Percentiles rank a stretch among this genome's conserved stretches.
These are phyloP conservation scores for Solanum virginianum DNA, from an alignment of 257 asterid genomes.

Conservation along the genomic window DNA sequence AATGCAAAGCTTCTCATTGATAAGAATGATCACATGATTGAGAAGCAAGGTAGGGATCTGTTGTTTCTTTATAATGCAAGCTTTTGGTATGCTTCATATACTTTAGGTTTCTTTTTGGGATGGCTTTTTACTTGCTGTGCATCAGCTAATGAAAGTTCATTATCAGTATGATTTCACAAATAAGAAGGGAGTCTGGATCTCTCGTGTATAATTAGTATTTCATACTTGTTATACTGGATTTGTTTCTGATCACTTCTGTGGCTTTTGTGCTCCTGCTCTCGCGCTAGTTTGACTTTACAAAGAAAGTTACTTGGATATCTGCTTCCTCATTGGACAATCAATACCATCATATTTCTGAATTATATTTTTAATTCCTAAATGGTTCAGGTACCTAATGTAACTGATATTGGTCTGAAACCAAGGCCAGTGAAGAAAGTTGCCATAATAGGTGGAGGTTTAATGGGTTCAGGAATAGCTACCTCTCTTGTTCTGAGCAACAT, in stretches of 20 bases:
- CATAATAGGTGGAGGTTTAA: slow-evolving; percentile 93
- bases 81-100: neutral
- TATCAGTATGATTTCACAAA: neutral
- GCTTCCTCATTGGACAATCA: neutral
- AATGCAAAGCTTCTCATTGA: neutral
- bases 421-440: slow-evolving; percentile 75
- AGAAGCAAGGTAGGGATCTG: neutral
- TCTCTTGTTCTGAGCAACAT: slow-evolving; percentile 58
- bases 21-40: neutral
- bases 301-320: neutral
- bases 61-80: neutral
- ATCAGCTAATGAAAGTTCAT: neutral
- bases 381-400: slow-evolving; percentile 67
- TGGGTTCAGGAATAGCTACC: slow-evolving; percentile 99
- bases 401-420: slow-evolving; percentile 92
- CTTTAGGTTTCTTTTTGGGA: neutral
- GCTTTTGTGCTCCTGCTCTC: neutral
- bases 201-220: neutral
- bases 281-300: neutral
- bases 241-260: neutral
- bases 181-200: neutral
- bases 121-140: neutral
- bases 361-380: neutral
- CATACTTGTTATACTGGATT: neutral
- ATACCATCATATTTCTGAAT: neutral